phyloP scores from a whole-genome alignment of 116 monocot genomes.

The Iris pallida region DNA sequence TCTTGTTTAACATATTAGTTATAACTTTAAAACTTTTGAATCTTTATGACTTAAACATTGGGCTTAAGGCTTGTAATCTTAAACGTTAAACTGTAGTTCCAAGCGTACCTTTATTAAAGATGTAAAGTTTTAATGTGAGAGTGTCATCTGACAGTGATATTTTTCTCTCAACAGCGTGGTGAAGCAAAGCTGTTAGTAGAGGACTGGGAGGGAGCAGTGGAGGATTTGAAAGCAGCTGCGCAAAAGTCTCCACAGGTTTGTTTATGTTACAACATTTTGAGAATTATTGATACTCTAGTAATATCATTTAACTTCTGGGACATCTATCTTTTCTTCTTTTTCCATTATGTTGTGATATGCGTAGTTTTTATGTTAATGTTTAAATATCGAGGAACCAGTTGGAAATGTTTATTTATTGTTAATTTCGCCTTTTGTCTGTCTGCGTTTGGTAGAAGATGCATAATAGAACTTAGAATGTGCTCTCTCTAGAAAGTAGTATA shows the following conservation, averaged over 20 bases:
- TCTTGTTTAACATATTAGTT: background rate
- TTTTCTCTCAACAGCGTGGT: constrained; percentile 56
- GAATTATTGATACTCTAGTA: too few relatives aligned
- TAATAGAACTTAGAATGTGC: too few relatives aligned
- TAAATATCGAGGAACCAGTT: too few relatives aligned
- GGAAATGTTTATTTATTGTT: too few relatives aligned
- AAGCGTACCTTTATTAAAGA: background rate
- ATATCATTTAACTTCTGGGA: background rate
- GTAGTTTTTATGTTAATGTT: too few relatives aligned
- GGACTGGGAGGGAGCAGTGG: constrained; percentile 96
- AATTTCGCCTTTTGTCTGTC: too few relatives aligned
- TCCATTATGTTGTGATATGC: background rate
- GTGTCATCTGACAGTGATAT: constrained; percentile 1
- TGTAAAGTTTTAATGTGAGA: background rate
- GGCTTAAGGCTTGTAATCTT: background rate
- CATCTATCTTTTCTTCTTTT: background rate
- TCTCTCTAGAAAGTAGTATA: too few relatives aligned
- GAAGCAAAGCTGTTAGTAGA: constrained; percentile 90
- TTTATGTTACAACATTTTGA: background rate
- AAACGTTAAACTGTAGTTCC: background rate
- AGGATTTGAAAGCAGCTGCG: constrained; percentile 77
- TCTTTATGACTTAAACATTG: background rate
- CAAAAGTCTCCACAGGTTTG: constrained; percentile 90
- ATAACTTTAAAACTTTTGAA: background rate
- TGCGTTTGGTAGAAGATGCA: too few relatives aligned